Evolutionary conservation across 176 grass and related monocot genomes (phyloP).

Genomic region (Paspalum vaginatum): DNA sequence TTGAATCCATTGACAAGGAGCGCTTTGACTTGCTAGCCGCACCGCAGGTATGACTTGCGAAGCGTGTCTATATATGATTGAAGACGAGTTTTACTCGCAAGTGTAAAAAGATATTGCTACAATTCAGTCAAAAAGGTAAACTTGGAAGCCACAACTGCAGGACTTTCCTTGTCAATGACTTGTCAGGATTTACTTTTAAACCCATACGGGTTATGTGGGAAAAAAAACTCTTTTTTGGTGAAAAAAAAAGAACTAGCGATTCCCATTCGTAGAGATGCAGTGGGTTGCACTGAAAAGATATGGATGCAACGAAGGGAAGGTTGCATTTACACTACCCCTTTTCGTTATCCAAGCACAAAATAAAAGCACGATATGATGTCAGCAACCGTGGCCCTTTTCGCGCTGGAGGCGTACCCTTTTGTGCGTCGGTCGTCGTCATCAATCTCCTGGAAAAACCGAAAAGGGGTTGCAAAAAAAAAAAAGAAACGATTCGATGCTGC

Average conservation of each 20-base stretch:
- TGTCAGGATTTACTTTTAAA: neutral
- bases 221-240: neutral
- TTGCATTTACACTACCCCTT: neutral
- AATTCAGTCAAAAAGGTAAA: neutral
- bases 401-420: constrained; percentile 20
- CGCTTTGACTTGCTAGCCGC: constrained; percentile 23
- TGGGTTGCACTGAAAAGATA: neutral
- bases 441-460: neutral
- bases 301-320: neutral
- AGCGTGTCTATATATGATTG: constrained; percentile 28
- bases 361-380: neutral
- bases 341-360: neutral
- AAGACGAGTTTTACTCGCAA: constrained; percentile 25
- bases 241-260: no score
- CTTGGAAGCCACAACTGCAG: constrained; percentile 21
- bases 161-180: constrained; percentile 1
- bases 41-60: constrained; percentile 2
- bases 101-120: neutral
- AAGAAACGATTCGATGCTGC: no score
- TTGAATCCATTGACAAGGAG: neutral
- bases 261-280: no score
- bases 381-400: constrained; percentile 8
- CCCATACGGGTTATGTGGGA: neutral
- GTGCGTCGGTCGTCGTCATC: neutral
- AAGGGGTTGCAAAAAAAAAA: neutral